These are phyloP conservation scores for Croton laevigatus DNA, from an alignment of 441 rosid genomes.

Conservation along the genomic window DNA sequence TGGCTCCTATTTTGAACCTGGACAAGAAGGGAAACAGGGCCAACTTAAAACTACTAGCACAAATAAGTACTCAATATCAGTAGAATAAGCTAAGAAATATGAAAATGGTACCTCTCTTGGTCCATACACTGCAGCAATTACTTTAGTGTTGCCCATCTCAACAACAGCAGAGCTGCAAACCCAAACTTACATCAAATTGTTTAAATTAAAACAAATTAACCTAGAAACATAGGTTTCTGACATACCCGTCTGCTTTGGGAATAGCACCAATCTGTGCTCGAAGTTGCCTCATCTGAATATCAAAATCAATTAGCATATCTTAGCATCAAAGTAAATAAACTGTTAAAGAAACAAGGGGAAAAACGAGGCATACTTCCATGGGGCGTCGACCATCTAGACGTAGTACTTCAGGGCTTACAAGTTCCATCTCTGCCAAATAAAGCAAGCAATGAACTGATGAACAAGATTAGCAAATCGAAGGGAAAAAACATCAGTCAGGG, in stretches of 20 bases:
- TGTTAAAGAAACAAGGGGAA: neutral
- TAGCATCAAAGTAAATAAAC: neutral
- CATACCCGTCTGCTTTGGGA: conserved; percentile 77
- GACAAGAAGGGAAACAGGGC: neutral
- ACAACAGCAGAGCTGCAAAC: conserved; percentile 67
- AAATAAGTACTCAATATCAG: neutral
- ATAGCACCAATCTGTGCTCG: conserved; percentile 78
- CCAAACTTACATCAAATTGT: neutral
- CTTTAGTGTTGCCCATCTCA: conserved; percentile 78
- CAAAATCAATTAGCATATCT: neutral
- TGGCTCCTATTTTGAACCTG: conserved; percentile 82
- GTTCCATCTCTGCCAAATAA: no score
- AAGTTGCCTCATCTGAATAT: conserved; percentile 75
- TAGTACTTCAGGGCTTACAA: no score
- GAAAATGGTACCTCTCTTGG: conserved; percentile 69
- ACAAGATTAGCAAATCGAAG: no score
- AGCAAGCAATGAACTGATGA: no score
- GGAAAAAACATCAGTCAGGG: no score
- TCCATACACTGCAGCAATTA: conserved; percentile 67
- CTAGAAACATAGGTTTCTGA: neutral
- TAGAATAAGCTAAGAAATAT: neutral
- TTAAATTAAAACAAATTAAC: neutral
- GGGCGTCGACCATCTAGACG: conserved; percentile 7
- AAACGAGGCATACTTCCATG: conserved; percentile 44
- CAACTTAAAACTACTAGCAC: neutral